Evolutionary conservation across 257 asterid genomes (phyloP), one percentile per base, ranked within the genome.

Genomic region (Solanum medicagineum): DNA sequence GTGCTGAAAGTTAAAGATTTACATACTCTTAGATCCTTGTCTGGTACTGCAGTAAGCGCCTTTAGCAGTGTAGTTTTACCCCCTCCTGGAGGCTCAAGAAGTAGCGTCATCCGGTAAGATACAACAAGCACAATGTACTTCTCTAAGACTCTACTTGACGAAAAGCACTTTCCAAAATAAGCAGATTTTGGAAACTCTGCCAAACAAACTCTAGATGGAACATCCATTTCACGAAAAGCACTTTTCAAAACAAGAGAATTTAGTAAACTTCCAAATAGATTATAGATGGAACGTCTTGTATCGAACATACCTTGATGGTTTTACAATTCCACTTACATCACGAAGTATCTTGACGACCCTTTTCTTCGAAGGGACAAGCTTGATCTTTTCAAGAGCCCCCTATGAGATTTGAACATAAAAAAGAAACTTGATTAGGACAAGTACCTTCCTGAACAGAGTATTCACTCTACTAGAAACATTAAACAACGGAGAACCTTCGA

Each of bases 61-160:
- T 93, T 93, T 49, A 96, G 88, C 86, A 95, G 81, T 36, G 92
- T 90, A n/a, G 98, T 96, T 88, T 96, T 96, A 77, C 99, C 99
- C 9, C 98, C 83, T 3, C 98, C 92, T 2, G 99, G 99, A 84
- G 99, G 99, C 63, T 98, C 99, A 40, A 96, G 97, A 89, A 96
- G 97, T 68, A 96, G 92, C 19, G 99, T 92, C 97, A 94, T 91
- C 97, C 98, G 94, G 85, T n/a, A 86, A 56, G 87, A 80, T 40
- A 14, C 56, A 49, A 80, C 32, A 45, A 84, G 44, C 66, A 53
- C 14, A 75, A 17, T 7, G 87, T 44, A 6, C 80, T 71, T 29
- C 29, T 65, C 11, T 65, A 17, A 26, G 73, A 65, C 71, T 24
- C 42, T 19, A 55, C 17, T 16, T 55, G 42, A 24, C 0, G 12